Evolutionary conservation across 2,329 filamentous ascomycete genomes (phyloP).

Genomic region (Epichloe festucae): DNA sequence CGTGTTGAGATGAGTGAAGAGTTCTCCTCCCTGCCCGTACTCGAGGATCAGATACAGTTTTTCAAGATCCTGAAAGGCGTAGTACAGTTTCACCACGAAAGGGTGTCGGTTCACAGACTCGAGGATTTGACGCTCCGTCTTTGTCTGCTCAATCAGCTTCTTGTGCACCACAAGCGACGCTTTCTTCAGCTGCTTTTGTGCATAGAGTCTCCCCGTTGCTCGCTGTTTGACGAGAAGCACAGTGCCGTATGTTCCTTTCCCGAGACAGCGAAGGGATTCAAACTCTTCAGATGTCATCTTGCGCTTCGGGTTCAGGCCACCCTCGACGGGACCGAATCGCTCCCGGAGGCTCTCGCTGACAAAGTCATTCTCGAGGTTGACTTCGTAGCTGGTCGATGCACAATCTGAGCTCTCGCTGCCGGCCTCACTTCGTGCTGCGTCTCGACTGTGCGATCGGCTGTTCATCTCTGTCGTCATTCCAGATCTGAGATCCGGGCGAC

Average conservation of each 20-base stretch:
- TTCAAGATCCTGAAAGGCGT: constrained; percentile 95
- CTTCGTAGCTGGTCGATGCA: constrained; percentile 63
- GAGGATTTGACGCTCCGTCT: constrained; percentile 87
- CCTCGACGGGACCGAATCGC: constrained; percentile 33
- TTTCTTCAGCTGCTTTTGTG: constrained; percentile 98
- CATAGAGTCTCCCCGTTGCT: constrained; percentile 76
- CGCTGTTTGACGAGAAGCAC: constrained; percentile 88
- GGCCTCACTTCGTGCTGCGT: constrained; percentile 38
- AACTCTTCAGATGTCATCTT: constrained; percentile 94
- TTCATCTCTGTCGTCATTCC: constrained; percentile 42
- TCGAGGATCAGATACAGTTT: constrained; percentile 96
- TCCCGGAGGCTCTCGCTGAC: constrained; percentile 51
- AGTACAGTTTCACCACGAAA: constrained; percentile 96
- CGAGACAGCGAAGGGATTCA: constrained; percentile 77
- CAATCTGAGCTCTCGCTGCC: constrained; percentile 53
- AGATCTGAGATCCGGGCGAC: constrained; percentile 17
- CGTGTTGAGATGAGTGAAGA: constrained; percentile 87
- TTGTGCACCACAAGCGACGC: constrained; percentile 91
- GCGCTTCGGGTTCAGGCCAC: constrained; percentile 42
- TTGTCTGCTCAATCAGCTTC: constrained; percentile 91
- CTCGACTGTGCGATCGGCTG: constrained; percentile 40
- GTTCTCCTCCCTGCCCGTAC: constrained; percentile 91
- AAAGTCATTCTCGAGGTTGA: constrained; percentile 75
- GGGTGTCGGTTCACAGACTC: constrained; percentile 94
- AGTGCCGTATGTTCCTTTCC: constrained; percentile 92